A percentile compares a stretch with the other conserved stretches of the same genome.
Evolutionary conservation across 169 alveolate genomes (phyloP).

Genomic region (Toxoplasma gondii): DNA sequence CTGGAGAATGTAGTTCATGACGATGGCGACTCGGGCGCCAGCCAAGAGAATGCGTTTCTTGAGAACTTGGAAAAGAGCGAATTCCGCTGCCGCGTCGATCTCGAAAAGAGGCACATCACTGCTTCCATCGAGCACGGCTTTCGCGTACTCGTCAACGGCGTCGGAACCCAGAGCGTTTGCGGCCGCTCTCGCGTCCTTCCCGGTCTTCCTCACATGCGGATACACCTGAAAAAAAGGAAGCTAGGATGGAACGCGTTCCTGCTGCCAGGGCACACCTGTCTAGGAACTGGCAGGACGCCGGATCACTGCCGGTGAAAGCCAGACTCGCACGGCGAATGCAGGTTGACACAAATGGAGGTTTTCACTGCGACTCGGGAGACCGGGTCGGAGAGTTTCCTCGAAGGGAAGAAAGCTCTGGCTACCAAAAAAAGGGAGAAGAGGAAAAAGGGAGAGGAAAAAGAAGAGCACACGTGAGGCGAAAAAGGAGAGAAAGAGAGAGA

Average conservation of each 20-base stretch:
- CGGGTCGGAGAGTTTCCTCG: too few species aligned
- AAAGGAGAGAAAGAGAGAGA: too few species aligned
- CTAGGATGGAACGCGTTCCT: neutral
- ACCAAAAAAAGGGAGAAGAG: too few species aligned
- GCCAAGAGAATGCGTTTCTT: conserved; percentile 55
- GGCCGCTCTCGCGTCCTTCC: conserved; percentile 39
- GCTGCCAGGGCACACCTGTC: neutral
- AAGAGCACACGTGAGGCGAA: too few species aligned
- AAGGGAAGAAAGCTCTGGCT: too few species aligned
- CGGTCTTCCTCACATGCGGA: neutral
- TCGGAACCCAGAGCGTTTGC: neutral
- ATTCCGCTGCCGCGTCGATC: conserved; percentile 31
- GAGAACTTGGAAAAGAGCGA: conserved; percentile 33
- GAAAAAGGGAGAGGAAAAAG: too few species aligned
- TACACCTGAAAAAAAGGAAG: neutral
- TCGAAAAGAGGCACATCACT: conserved; percentile 16
- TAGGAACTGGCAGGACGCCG: neutral
- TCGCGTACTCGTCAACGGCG: conserved; percentile 15
- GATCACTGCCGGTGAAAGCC: too few species aligned
- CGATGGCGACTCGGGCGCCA: conserved; percentile 53
- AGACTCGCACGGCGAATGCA: too few species aligned
- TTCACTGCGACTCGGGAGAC: too few species aligned
- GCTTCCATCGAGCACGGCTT: neutral
- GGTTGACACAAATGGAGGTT: too few species aligned
- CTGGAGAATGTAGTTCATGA: conserved; percentile 59